Evolutionary conservation across 2,329 filamentous ascomycete species (phyloP), one percentile per base, ranked within the genome.

Genomic region (Keithomyces neogunnii): DNA sequence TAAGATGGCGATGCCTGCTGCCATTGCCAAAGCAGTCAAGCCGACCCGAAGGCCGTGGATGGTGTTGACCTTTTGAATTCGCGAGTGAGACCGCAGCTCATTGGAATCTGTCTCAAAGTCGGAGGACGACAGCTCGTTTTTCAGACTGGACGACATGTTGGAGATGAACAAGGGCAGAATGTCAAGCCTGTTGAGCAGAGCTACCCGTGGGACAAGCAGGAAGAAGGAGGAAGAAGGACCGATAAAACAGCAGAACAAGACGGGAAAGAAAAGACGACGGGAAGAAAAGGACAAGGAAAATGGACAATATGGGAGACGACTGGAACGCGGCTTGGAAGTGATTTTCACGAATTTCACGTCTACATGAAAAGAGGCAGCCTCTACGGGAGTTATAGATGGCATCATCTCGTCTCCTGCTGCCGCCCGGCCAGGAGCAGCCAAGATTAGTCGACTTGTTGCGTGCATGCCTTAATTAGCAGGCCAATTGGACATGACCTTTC

Each of bases 1-100:
- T 6, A 84, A 65, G 48, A 80, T 70, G 19, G 70, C 73, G 56
- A 83, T 60, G 51, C 74, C 73, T 49, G 74, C 72, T 19, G 75
- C 68, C 19, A 84, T 66, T 31, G 74, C 73, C 33, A 84, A 61
- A 4, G 66, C 60, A 0, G 74, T 80, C 53, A 81, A 64, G 46
- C 68, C 75, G 3, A 76, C 58, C 11, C 75, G 71, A 45, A 69
- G 67, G 45, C 64, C 67, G 54, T 81, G 72, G 51, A 76, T 56
- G 30, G 70, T 55, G 48, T 65, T 66, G 48, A 75, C 60, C 38
- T 66, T 58, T 48, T 69, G 66, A 46, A 68, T 57, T 52, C 70
- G 73, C 59, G 68, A 61, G 50, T 69, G 63, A 40, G 68, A 59
- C 49, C 66, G 62, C 26, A 60, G 51, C 48, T 62, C 55, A 29